Evolutionary conservation across 345 rosid species (phyloP).

Genomic region (Rhizophora apiculata): DNA sequence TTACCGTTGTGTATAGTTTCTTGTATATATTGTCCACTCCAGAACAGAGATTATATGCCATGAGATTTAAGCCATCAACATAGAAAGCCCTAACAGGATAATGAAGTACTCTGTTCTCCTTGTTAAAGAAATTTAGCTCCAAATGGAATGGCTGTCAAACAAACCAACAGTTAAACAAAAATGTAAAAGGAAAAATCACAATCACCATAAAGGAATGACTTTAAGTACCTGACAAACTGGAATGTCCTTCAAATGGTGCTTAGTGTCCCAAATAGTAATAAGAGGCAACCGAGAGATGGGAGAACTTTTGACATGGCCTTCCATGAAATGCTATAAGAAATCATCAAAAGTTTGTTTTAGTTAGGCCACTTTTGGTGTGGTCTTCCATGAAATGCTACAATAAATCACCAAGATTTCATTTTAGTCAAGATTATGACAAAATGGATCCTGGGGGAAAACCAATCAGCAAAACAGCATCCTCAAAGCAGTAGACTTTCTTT

Average conservation of each 20-base stretch:
- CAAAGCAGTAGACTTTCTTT: background rate
- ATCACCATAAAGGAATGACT: slow-evolving; percentile 12
- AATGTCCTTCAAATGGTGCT: slow-evolving; percentile 72
- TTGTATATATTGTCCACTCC: slow-evolving; percentile 74
- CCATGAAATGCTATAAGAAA: slow-evolving; percentile 83
- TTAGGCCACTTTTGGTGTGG: slow-evolving; percentile 61
- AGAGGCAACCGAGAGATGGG: slow-evolving; percentile 96
- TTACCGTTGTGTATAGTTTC: slow-evolving; percentile 86
- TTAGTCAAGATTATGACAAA: slow-evolving; percentile 10
- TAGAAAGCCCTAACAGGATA: slow-evolving; percentile 92
- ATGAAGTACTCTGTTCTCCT: slow-evolving; percentile 89
- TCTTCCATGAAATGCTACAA: slow-evolving; percentile 96
- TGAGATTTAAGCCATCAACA: slow-evolving; percentile 74
- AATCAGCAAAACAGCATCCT: background rate
- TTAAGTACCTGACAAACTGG: slow-evolving; percentile 79
- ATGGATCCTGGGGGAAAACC: background rate
- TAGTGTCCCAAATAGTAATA: slow-evolving; percentile 61
- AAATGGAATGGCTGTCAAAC: slow-evolving; percentile 82
- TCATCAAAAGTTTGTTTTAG: too few relatives aligned
- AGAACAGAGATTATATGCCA: slow-evolving; percentile 87
- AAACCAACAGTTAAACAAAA: slow-evolving; percentile 33
- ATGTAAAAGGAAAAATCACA: slow-evolving; percentile 17
- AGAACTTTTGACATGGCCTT: slow-evolving; percentile 89
- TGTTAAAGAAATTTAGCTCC: slow-evolving; percentile 96
- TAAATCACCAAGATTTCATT: slow-evolving; percentile 18